Percentiles rank a stretch among this genome's conserved stretches.
phyloP scores from a whole-genome alignment of 768 basidiomycete genomes.

The Chalciporus chontae region DNA sequence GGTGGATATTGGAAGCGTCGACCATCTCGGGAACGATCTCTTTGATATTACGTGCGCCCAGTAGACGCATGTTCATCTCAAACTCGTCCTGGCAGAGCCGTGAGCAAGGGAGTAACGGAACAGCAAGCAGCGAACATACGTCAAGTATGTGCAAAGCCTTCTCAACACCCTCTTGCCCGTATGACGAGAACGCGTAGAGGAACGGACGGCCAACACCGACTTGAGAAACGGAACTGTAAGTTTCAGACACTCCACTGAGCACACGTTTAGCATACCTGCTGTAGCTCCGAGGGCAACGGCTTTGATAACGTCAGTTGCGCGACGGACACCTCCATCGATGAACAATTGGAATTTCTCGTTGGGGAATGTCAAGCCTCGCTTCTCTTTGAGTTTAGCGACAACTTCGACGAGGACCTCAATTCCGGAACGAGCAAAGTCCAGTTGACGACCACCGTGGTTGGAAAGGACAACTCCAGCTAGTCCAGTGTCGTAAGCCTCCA shows the following conservation, averaged over 20 bases:
- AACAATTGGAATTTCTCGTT: conserved; percentile 81
- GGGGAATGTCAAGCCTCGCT: conserved; percentile 68
- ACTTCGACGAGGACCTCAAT: conserved; percentile 90
- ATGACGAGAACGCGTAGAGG: conserved; percentile 84
- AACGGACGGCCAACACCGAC: conserved; percentile 87
- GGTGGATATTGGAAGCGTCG: conserved; percentile 65
- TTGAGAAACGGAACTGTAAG: conserved; percentile 20
- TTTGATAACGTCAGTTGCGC: conserved; percentile 88
- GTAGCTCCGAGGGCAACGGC: conserved; percentile 88
- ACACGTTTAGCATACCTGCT: conserved; percentile 48
- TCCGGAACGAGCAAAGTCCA: conserved; percentile 82
- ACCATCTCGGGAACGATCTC: conserved; percentile 91
- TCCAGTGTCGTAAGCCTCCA: conserved; percentile 76
- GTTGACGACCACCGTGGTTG: conserved; percentile 79
- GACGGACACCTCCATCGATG: conserved; percentile 91
- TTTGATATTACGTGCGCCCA: conserved; percentile 77
- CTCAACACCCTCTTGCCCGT: conserved; percentile 85
- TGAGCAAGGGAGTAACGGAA: neutral
- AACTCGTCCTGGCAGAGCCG: conserved; percentile 74
- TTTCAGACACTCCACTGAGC: neutral
- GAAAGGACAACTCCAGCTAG: conserved; percentile 79
- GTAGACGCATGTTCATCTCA: conserved; percentile 93
- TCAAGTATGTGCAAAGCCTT: conserved; percentile 75
- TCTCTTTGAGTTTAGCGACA: conserved; percentile 62
- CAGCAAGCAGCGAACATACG: conserved; percentile 36